Evolutionary conservation across 169 alveolate genomes (phyloP), one percentile per base, ranked within the genome.

Genomic region (Cryptosporidium felis): DNA sequence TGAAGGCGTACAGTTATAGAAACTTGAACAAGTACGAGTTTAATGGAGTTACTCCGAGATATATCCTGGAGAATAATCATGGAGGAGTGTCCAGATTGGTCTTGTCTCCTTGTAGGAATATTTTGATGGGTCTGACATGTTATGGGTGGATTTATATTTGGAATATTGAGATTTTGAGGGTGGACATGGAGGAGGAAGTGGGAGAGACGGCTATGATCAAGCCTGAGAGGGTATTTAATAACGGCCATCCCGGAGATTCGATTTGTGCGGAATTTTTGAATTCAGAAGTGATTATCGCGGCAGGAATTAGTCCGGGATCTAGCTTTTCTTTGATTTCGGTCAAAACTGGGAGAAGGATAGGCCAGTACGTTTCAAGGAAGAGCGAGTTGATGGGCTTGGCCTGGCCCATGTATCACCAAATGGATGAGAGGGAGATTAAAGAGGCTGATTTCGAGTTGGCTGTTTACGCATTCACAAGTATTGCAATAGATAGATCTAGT

Each of bases 121-220:
- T 53, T 5, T 10, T 74, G 23, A 40, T 74, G 44, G 85, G 85
- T 2, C 45, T 74, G 41, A 74, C 85, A 53, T 74, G 85, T 9
- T 74, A 74, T 56, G 85, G 85, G 9, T 74, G 85, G 85, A 74
- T 74, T 23, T 74, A 74, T 53, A 56, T 49, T 28, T 74, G 85
- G 85, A 47, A 74, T 34, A 53, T 74, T 23, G 40, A 41, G 18
- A 26, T 16, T n/a, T 36, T 74, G 16, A 28, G 18, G 1, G 56
- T 74, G 58, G 41, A 53, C 56, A 16, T 5, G 4, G 18, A 47
- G n/a, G 14, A 28, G 2, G 3, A 1, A 28, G 14, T 41, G 6
- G 45, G 4, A 18, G 32, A 46, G 18, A 28, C 32, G 26, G 0
- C 8, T 16, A 16, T 53, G 5, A 34, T 56, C n/a, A 74, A 74